These are phyloP conservation scores for Erigeron canadensis DNA, from an alignment of 129 eudicot genomes.

Conservation along the genomic window DNA sequence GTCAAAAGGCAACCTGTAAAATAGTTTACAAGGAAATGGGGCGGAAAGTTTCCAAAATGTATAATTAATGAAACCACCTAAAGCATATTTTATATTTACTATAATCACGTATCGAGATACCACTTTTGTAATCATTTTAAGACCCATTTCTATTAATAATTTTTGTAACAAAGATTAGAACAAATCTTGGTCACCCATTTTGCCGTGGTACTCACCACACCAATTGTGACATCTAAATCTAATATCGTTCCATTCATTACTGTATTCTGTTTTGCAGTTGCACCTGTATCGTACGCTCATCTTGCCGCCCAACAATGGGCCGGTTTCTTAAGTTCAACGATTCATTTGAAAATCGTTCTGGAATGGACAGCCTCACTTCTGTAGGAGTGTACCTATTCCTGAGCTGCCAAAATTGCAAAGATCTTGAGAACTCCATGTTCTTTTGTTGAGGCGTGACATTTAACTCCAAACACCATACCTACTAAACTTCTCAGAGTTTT, in stretches of 20 bases:
- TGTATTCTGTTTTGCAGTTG: slow-evolving; percentile 50
- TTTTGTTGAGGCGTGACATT: slow-evolving; percentile 57
- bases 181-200: background rate
- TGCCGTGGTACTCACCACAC: background rate
- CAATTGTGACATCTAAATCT: background rate
- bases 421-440: slow-evolving; percentile 82
- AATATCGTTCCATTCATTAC: background rate
- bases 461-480: background rate
- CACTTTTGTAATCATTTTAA: background rate
- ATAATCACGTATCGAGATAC: no score
- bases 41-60: background rate
- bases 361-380: slow-evolving; percentile 41
- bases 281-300: slow-evolving; percentile 89
- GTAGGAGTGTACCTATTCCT: slow-evolving; percentile 46
- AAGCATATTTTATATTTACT: no score
- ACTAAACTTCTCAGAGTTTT: slow-evolving; percentile 13
- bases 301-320: slow-evolving; percentile 90
- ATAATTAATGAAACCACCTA: no score
- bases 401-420: slow-evolving; percentile 72
- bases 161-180: no score
- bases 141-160: background rate
- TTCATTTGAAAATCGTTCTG: slow-evolving; percentile 48
- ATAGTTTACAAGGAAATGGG: background rate
- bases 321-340: slow-evolving; percentile 78
- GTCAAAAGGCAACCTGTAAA: background rate